Percentiles rank a stretch among this genome's conserved stretches.
phyloP scores from a whole-genome alignment of 163 green algal genomes.

The Chloromonas sp. region DNA sequence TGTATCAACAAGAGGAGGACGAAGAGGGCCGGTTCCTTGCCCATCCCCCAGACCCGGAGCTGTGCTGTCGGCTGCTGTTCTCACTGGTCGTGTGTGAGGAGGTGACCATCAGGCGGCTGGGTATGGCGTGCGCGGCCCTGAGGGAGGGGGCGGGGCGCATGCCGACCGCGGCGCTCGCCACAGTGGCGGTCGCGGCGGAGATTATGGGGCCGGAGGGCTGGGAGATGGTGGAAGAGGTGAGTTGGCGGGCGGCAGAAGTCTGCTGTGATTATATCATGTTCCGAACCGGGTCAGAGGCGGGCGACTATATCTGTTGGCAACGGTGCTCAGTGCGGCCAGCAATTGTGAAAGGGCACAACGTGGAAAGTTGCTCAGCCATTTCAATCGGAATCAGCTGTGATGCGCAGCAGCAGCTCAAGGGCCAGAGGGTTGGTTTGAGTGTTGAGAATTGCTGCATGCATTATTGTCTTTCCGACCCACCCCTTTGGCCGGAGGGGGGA shows the following conservation, averaged over 20 bases:
- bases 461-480: too few relatives aligned
- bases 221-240: background rate
- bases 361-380: too few relatives aligned
- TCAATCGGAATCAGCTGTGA: too few relatives aligned
- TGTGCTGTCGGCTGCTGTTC: background rate
- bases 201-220: background rate
- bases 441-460: too few relatives aligned
- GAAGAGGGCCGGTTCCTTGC: background rate
- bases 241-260: background rate
- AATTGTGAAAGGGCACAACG: too few relatives aligned
- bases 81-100: background rate
- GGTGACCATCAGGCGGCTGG: conserved; percentile 18
- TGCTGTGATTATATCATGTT: too few relatives aligned
- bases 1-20: background rate
- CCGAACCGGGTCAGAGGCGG: too few relatives aligned
- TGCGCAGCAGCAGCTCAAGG: too few relatives aligned
- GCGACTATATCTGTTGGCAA: too few relatives aligned
- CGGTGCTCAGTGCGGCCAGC: too few relatives aligned
- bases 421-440: too few relatives aligned
- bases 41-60: background rate
- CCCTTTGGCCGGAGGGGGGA: too few relatives aligned
- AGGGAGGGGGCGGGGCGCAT: conserved; percentile 2
- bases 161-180: background rate
- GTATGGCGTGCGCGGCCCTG: conserved; percentile 3
- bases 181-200: background rate